Conservation (phyloP, 1,139 yeast species). For the Kurtzmaniella quercitrusa region DNA sequence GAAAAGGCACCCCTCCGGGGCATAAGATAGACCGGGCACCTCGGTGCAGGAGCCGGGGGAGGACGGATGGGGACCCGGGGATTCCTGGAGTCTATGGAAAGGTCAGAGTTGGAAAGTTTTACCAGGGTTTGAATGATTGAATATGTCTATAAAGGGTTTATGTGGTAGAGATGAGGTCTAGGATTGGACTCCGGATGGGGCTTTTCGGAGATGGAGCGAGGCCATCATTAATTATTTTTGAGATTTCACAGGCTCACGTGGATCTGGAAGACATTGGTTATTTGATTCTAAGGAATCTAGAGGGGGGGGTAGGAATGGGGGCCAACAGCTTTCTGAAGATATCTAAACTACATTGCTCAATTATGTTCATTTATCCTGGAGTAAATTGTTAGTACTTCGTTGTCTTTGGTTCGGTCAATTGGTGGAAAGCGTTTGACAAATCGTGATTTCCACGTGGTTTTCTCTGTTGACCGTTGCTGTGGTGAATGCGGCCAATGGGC, state of each 20-base stretch:
- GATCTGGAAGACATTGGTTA: too few species aligned
- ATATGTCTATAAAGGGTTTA: neutral
- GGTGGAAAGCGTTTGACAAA: too few species aligned
- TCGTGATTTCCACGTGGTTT: too few species aligned
- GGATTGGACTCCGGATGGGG: neutral
- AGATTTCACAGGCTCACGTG: neutral
- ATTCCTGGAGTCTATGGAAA: neutral
- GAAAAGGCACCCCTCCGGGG: constrained; percentile 1
- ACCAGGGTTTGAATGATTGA: neutral
- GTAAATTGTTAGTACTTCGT: too few species aligned
- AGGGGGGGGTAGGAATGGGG: too few species aligned
- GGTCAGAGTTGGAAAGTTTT: neutral
- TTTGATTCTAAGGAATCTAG: too few species aligned
- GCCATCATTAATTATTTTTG: neutral
- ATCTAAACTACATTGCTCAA: too few species aligned
- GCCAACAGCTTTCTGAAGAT: too few species aligned
- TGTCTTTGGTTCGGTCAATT: too few species aligned
- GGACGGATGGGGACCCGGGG: neutral
- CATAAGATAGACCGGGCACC: constrained; percentile 1
- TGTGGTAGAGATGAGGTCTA: neutral
- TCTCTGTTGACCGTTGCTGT: too few species aligned
- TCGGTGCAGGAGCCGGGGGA: constrained; percentile 1
- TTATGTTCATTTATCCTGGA: too few species aligned
- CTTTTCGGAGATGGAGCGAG: neutral
- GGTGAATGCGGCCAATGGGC: neutral